Base-by-base conservation (phyloP, 208 protist genomes). In the Leishmania tarentolae region DNA sequence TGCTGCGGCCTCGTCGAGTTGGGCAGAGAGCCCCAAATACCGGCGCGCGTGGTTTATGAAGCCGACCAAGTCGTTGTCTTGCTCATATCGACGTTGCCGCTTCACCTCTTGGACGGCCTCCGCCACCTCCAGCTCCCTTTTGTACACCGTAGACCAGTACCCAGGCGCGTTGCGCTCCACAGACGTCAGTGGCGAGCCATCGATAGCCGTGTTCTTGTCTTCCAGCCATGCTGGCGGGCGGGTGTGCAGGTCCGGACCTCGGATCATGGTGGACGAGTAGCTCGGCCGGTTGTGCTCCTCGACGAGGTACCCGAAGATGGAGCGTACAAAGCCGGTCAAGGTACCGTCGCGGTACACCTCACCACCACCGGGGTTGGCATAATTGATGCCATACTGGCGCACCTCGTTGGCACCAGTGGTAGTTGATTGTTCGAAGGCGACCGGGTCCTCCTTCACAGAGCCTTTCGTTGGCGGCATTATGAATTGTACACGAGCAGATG, bases 221-320 rank as follows among this genome's bases (percentile, higher is more conserved):
- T 96, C 91, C 79, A 96, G 59, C 93, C 94, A 97, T 78, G 83
- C 75, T n/a, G 94, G 94, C 3, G 88, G 83, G 31, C 91, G 91
- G 42, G 82, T 84, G 84, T 94, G 92, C 1, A 86, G 63, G 79
- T 93, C 90, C 2, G 85, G 82, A 35, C 88, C 89, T 68, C 72
- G 71, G 24, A 86, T 65, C 57, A 80, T 69, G 47, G 56, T 75
- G 52, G 76, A 61, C 66, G 78, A 76, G 44, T 69, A 42, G 47
- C 71, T 75, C 40, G 80, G 63, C 50, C 79, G 69, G 56, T 73
- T 61, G 37, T 81, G 53, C 56, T 90, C 87, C 2, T 84, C 87
- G 75, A 28, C 5, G 11, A 87, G 81, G 71, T 80, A 90, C 9
- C 70, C 71, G 74, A 69, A 50, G n/a, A 83, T 63, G 24, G 15